Evolutionary conservation across 208 protist species (phyloP).

Genomic region (Leishmania amazonensis): DNA sequence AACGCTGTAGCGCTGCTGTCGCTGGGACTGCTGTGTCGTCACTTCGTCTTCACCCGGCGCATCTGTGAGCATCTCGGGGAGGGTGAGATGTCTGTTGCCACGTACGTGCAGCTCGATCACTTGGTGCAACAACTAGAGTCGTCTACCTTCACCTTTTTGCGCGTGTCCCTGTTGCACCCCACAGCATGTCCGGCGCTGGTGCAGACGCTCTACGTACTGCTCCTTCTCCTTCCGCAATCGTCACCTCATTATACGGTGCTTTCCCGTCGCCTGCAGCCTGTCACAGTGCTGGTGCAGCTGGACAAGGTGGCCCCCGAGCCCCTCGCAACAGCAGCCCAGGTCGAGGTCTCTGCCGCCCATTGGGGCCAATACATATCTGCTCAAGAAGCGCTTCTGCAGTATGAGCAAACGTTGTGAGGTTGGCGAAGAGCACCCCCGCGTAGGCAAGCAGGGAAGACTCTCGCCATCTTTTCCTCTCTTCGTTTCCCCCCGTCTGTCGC

Average conservation of each 20-base stretch:
- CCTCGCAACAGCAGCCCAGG: neutral
- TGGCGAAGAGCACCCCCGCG: neutral
- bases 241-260: conserved; percentile 81
- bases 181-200: conserved; percentile 84
- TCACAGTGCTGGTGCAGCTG: conserved; percentile 36
- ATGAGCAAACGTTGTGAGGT: conserved; percentile 10
- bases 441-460: neutral
- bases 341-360: conserved; percentile 1
- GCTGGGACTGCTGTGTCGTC: conserved; percentile 91
- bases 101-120: conserved; percentile 96
- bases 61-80: conserved; percentile 64
- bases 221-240: conserved; percentile 97
- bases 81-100: conserved; percentile 88
- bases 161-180: conserved; percentile 92
- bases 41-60: conserved; percentile 80
- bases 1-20: conserved; percentile 91
- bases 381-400: conserved; percentile 19
- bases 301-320: conserved; percentile 9
- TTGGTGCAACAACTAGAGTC: conserved; percentile 97
- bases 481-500: no score
- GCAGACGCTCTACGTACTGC: conserved; percentile 94
- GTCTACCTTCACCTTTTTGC: conserved; percentile 93
- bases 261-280: conserved; percentile 46
- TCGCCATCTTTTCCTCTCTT: neutral
- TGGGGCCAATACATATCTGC: conserved; percentile 26